Evolutionary conservation across 1,139 yeast species (phyloP).

Genomic region (Candida tetrigidarum): DNA sequence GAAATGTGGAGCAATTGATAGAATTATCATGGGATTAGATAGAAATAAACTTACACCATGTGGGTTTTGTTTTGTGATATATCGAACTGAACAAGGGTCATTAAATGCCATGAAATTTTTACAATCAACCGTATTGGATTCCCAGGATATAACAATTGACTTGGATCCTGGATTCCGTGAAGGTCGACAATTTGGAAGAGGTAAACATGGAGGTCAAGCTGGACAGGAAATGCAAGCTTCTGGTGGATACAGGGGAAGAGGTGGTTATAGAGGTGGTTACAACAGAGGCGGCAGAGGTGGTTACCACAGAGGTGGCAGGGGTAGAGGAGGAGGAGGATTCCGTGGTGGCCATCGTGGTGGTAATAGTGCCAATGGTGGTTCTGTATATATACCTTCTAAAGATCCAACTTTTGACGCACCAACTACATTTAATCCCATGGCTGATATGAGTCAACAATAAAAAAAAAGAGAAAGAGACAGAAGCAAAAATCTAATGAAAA

Average conservation of each 20-base stretch:
- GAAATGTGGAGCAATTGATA: conserved; percentile 74
- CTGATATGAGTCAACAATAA: no score
- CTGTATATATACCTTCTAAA: conserved; percentile 25
- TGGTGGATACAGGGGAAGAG: conserved; percentile 35
- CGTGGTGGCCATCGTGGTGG: conserved; percentile 50
- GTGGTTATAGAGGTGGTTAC: conserved; percentile 30
- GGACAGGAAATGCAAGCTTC: conserved; percentile 37
- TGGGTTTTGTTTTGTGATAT: conserved; percentile 93
- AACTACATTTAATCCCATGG: no score
- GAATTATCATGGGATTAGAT: conserved; percentile 93
- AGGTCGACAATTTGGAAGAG: conserved; percentile 95
- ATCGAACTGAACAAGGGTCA: conserved; percentile 67
- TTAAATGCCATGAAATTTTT: conserved; percentile 80
- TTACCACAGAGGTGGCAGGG: conserved; percentile 13
- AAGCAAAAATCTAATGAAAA: no score
- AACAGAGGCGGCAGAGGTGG: no score
- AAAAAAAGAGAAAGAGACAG: no score
- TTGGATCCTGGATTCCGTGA: conserved; percentile 94
- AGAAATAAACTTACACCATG: conserved; percentile 89
- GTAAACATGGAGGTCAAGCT: conserved; percentile 86
- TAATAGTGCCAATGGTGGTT: conserved; percentile 16
- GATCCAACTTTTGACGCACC: conserved; percentile 23
- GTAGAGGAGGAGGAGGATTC: conserved; percentile 42
- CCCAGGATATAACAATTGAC: conserved; percentile 78
- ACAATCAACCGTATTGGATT: conserved; percentile 81